These are phyloP conservation scores for Dactylellina cionopaga DNA, from an alignment of 2,329 filamentous ascomycete genomes.

Conservation along the genomic window DNA sequence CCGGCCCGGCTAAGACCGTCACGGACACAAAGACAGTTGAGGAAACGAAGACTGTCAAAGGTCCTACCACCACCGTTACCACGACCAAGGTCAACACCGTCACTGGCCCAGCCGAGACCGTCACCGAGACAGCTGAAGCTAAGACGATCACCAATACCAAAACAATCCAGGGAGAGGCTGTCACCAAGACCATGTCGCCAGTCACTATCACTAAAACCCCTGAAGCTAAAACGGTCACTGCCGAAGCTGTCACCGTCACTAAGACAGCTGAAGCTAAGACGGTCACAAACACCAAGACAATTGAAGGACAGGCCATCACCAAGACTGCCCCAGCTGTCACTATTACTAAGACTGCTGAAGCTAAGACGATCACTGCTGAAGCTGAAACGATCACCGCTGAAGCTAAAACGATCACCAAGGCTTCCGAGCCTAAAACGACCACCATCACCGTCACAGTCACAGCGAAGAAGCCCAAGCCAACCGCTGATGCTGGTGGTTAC, in stretches of 20 bases:
- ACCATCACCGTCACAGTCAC: neutral
- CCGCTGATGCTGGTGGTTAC: neutral
- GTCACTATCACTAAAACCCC: neutral
- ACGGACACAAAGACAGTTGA: no score
- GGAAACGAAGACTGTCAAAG: constrained; percentile 7
- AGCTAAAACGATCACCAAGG: constrained; percentile 15
- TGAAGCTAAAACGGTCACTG: neutral
- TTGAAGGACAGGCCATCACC: neutral
- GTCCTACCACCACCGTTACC: constrained; percentile 8
- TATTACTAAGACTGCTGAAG: neutral
- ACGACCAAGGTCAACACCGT: constrained; percentile 11
- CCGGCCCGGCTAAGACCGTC: neutral
- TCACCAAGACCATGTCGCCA: neutral
- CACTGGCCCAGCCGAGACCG: neutral
- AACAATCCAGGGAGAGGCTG: neutral
- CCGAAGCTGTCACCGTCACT: neutral
- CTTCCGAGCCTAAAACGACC: neutral
- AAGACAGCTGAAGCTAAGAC: neutral
- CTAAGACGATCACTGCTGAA: neutral
- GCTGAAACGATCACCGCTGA: neutral
- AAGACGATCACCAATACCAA: constrained; percentile 6
- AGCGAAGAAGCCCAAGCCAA: neutral
- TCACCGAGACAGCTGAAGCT: constrained; percentile 5
- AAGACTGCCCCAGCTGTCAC: neutral
- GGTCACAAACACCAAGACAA: constrained; percentile 6